Percentiles rank a stretch among this genome's conserved stretches.
Conservation (phyloP, 495 filamentous ascomycete genomes). For the Penicillium odoratum region DNA sequence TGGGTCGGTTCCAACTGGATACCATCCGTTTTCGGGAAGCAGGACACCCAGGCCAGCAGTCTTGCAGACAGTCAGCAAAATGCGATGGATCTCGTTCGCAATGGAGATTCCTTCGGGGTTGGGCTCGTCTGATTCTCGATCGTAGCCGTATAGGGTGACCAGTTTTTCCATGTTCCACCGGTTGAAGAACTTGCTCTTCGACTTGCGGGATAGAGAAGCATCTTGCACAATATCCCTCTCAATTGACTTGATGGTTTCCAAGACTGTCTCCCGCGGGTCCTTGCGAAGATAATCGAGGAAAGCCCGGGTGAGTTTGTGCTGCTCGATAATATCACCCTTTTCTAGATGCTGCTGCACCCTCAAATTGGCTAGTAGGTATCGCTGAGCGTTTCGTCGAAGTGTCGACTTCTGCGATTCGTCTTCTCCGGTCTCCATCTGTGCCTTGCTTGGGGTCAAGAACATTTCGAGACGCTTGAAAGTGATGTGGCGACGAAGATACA, state of each 20-base stretch:
- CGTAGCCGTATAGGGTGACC: conserved; percentile 69
- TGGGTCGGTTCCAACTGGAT: conserved; percentile 65
- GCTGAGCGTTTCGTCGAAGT: conserved; percentile 71
- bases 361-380: conserved; percentile 72
- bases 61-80: conserved; percentile 73
- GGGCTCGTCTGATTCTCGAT: conserved; percentile 39
- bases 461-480: conserved; percentile 71
- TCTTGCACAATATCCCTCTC: conserved; percentile 69
- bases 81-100: conserved; percentile 63
- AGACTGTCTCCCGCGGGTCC: conserved; percentile 67
- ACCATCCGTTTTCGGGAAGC: conserved; percentile 66
- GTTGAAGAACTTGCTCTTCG: conserved; percentile 72
- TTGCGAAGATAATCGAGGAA: conserved; percentile 69
- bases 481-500: conserved; percentile 68
- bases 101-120: conserved; percentile 44
- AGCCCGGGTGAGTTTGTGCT: conserved; percentile 66
- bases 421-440: conserved; percentile 47
- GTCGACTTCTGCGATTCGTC: conserved; percentile 63
- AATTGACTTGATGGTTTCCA: conserved; percentile 65
- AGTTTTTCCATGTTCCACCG: conserved; percentile 68
- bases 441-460: conserved; percentile 48
- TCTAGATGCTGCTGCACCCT: conserved; percentile 66
- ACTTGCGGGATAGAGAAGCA: conserved; percentile 61
- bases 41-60: conserved; percentile 67
- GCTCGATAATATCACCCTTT: conserved; percentile 73